Evolutionary conservation across 768 basidiomycete genomes (phyloP), one percentile per base, ranked within the genome.

Genomic region (Mycena venus): DNA sequence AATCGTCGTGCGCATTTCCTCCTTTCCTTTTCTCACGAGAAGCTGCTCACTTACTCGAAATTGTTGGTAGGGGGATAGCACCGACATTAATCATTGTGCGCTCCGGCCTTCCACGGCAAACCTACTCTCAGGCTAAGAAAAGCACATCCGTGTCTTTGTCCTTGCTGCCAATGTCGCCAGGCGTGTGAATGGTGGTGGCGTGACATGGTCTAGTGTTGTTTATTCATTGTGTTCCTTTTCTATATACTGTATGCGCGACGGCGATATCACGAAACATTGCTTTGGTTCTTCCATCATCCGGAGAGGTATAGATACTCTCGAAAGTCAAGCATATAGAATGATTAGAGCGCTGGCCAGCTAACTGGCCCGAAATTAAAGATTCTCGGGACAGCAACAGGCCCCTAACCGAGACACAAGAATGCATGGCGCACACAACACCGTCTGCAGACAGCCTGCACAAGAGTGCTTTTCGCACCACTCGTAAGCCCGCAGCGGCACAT

Each of bases 51-150:
- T 25, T 3, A 34, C 19, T 4, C 25, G 23, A 2, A 17, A 8
- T 42, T n/a, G 15, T 40, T 31, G 21, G 11, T 25, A 73, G 66
- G 72, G n/a, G 72, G 19, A 73, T 73, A 9, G 66, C 72, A 5
- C 72, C 72, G 25, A 73, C 72, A 2, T 9, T 73, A 21, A 73
- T 73, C 14, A 32, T 73, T 2, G 66, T 73, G 25, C 64, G 66
- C 5, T 49, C 64, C 11, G 70, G 70, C 44, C n/a, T 49, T 14
- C 53, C 53, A 29, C 15, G 27, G 29, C 27, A 29, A 21, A 44
- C 40, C 23, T 55, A 55, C 17, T n/a, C n/a, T n/a, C n/a, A n/a
- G n/a, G 29, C 23, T 9, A 38, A 60, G 36, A 23, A n/a, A 14
- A 17, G 15, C 9, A 6, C 58, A 32, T 15, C 9, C 8, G 10